A percentile compares a stretch with the other conserved stretches of the same genome.
These are phyloP conservation scores for Colletotrichum cuscutae DNA, from an alignment of 2,329 filamentous ascomycete genomes.

Conservation along the genomic window DNA sequence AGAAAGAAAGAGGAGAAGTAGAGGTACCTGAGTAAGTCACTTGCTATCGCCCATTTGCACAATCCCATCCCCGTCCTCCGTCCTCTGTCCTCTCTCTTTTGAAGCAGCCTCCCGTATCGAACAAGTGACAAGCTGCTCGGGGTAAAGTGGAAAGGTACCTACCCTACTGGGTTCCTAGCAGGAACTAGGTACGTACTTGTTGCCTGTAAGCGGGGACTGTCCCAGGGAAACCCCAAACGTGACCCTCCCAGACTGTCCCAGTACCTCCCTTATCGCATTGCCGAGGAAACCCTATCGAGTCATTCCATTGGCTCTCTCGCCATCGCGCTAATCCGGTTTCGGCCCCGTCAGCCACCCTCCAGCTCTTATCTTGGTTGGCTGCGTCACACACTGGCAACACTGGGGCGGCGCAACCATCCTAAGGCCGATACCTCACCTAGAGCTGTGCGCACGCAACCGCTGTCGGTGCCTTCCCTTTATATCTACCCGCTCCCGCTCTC, in stretches of 20 bases:
- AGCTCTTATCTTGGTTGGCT: conserved; percentile 37
- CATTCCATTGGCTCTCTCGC: conserved; percentile 38
- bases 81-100: too few relatives aligned
- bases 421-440: conserved; percentile 31
- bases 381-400: conserved; percentile 31
- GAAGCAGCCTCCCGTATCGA: conserved; percentile 19
- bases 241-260: conserved; percentile 3
- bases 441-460: conserved; percentile 38
- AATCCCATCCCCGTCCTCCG: conserved; percentile 16
- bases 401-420: conserved; percentile 28
- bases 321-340: conserved; percentile 40
- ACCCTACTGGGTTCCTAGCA: neutral
- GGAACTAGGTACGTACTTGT: neutral
- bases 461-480: conserved; percentile 38
- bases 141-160: neutral
- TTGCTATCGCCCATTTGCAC: conserved; percentile 19
- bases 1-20: neutral
- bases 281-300: conserved; percentile 41
- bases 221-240: conserved; percentile 33
- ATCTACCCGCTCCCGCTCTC: conserved; percentile 37
- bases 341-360: conserved; percentile 37
- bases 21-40: neutral
- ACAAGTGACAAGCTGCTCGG: neutral
- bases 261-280: conserved; percentile 39
- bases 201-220: neutral